These are phyloP conservation scores for Boletus barrowsii DNA, from an alignment of 768 basidiomycete species.

Conservation along the genomic window DNA sequence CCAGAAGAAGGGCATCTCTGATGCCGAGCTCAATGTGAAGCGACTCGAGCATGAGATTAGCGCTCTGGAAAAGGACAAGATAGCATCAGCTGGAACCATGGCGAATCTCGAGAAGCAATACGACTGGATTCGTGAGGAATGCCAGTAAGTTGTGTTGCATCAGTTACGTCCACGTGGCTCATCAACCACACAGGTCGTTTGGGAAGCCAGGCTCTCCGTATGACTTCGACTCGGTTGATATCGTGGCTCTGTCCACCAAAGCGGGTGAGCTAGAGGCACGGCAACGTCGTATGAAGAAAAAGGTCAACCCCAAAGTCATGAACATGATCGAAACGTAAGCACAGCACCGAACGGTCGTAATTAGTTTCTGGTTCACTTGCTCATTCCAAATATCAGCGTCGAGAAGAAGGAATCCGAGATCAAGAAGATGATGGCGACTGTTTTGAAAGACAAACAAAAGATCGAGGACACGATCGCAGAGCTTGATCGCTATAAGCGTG, in stretches of 20 bases:
- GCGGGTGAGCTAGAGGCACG: conserved; percentile 71
- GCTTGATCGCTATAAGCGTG: conserved; percentile 90
- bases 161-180: not conserved
- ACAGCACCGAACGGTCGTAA: not conserved
- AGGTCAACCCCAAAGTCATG: conserved; percentile 92
- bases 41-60: conserved; percentile 70
- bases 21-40: conserved; percentile 63
- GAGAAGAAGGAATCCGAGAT: conserved; percentile 90
- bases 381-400: conserved; percentile 49
- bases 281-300: conserved; percentile 90
- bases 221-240: conserved; percentile 70
- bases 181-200: conserved; percentile 57
- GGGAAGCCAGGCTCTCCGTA: conserved; percentile 79
- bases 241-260: conserved; percentile 55
- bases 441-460: conserved; percentile 90
- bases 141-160: conserved; percentile 55
- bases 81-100: conserved; percentile 48
- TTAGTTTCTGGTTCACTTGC: not conserved
- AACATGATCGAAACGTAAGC: conserved; percentile 92
- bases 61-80: conserved; percentile 61
- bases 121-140: conserved; percentile 88
- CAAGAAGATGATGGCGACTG: conserved; percentile 83
- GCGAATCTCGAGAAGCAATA: conserved; percentile 74
- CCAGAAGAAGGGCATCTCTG: conserved; percentile 67
- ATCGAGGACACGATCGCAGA: conserved; percentile 93